A percentile compares a stretch with the other conserved stretches of the same genome.
phyloP scores from a whole-genome alignment of 352 stramenopile genomes.

The Aphanomyces euteiches region DNA sequence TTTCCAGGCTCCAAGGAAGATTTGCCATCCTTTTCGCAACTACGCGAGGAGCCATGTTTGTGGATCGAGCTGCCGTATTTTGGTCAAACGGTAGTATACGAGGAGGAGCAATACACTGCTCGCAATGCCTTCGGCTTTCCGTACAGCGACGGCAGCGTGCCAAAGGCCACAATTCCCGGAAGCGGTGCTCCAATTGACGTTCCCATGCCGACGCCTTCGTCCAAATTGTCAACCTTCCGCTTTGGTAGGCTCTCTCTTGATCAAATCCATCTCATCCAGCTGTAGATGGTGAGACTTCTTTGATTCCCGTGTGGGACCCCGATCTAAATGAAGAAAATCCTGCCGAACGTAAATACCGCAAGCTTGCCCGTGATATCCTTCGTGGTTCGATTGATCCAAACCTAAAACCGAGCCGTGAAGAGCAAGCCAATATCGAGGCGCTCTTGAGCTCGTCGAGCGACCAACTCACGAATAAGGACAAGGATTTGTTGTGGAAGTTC shows the following conservation, averaged over 20 bases:
- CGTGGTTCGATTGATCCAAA: constrained; percentile 96
- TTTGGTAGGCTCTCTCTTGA: background rate
- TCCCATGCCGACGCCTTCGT: constrained; percentile 22
- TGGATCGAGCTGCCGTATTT: constrained; percentile 91
- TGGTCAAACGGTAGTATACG: constrained; percentile 87
- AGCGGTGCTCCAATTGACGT: constrained; percentile 9
- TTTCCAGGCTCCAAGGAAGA: constrained; percentile 63
- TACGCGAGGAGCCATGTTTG: constrained; percentile 74
- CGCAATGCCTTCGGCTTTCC: constrained; percentile 16
- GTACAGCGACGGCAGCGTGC: background rate
- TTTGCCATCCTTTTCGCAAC: constrained; percentile 72
- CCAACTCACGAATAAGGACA: constrained; percentile 89
- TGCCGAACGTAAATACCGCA: constrained; percentile 98
- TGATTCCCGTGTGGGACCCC: constrained; percentile 80
- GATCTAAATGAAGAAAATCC: constrained; percentile 88
- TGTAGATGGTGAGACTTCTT: constrained; percentile 39
- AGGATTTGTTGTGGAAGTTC: constrained; percentile 95
- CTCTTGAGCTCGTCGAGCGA: constrained; percentile 93
- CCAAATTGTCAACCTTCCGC: background rate
- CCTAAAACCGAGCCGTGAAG: constrained; percentile 94
- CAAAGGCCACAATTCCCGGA: constrained; percentile 22
- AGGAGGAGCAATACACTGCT: constrained; percentile 87
- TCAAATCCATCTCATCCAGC: constrained; percentile 31
- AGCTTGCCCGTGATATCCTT: constrained; percentile 93
- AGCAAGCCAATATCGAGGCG: constrained; percentile 89